Evolutionary conservation across 2,329 filamentous ascomycete genomes (phyloP).

Genomic region (Onygenales sp.): DNA sequence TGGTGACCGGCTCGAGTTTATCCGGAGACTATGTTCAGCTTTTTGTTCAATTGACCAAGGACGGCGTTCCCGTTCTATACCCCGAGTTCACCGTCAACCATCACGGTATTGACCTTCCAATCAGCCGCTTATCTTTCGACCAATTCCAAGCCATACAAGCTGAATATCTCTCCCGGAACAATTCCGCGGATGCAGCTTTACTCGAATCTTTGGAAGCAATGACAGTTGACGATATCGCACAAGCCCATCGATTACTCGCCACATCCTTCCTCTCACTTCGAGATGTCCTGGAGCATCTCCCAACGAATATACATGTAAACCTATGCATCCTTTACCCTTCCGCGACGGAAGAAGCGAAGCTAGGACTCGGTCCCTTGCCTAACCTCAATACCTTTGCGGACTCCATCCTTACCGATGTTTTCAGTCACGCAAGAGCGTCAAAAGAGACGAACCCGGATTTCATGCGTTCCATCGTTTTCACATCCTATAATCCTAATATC

Average conservation of each 20-base stretch:
- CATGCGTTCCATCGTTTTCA: constrained; percentile 84
- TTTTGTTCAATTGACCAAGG: constrained; percentile 83
- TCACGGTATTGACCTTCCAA: constrained; percentile 67
- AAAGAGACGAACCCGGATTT: constrained; percentile 58
- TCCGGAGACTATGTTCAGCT: constrained; percentile 91
- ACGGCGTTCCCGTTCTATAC: constrained; percentile 79
- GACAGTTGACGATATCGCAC: constrained; percentile 41
- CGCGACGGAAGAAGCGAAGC: constrained; percentile 57
- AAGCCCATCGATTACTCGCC: constrained; percentile 63
- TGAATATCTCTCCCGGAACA: constrained; percentile 25
- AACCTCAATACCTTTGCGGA: constrained; percentile 86
- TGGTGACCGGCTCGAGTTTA: constrained; percentile 89
- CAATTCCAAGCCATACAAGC: constrained; percentile 38
- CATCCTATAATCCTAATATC: constrained; percentile 79
- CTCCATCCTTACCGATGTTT: constrained; percentile 71
- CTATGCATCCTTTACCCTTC: constrained; percentile 87
- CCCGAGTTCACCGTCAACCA: constrained; percentile 72
- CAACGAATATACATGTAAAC: constrained; percentile 74
- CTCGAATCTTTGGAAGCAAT: constrained; percentile 20
- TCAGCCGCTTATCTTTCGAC: constrained; percentile 66
- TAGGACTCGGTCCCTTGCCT: constrained; percentile 62
- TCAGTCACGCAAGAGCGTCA: constrained; percentile 73
- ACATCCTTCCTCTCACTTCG: constrained; percentile 69
- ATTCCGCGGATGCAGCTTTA: constrained; percentile 3
- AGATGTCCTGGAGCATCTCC: constrained; percentile 66